Percentiles rank a stretch among this genome's conserved stretches.
phyloP scores from a whole-genome alignment of 1,284 basidiomycete genomes.

The Papiliotrema fonsecae region DNA sequence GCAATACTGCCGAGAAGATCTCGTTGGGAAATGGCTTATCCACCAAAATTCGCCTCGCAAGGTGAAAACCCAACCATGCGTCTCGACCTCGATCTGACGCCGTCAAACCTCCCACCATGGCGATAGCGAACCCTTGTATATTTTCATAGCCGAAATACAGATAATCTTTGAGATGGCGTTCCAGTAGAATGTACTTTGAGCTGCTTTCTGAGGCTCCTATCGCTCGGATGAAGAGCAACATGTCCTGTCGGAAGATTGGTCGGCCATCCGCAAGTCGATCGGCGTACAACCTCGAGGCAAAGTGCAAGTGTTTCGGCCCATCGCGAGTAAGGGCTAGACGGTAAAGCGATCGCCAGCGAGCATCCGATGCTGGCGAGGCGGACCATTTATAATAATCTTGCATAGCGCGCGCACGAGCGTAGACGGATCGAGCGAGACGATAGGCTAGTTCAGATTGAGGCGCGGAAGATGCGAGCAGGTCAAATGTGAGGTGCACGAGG shows the following conservation, averaged over 20 bases:
- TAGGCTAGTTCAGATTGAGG: background rate
- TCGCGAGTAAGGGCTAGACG: slow-evolving; percentile 5
- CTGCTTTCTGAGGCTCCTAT: slow-evolving; percentile 14
- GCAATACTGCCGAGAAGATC: too few species aligned
- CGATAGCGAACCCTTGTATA: slow-evolving; percentile 14
- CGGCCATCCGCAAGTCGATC: slow-evolving; percentile 33
- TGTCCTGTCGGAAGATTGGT: slow-evolving; percentile 10
- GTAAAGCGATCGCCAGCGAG: slow-evolving; percentile 24
- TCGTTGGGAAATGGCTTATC: slow-evolving; percentile 3
- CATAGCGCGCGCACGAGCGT: background rate
- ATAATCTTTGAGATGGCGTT: slow-evolving; percentile 39
- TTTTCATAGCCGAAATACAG: slow-evolving; percentile 16
- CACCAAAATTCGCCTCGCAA: slow-evolving; percentile 18
- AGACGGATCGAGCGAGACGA: background rate
- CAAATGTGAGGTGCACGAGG: slow-evolving; percentile 3
- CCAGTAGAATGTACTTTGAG: slow-evolving; percentile 31
- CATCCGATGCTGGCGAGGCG: too few species aligned
- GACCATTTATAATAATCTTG: background rate
- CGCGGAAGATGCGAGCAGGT: background rate
- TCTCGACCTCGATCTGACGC: slow-evolving; percentile 13
- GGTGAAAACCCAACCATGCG: slow-evolving; percentile 23
- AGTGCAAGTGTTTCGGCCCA: slow-evolving; percentile 18
- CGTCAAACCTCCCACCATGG: slow-evolving; percentile 25
- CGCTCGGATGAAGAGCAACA: slow-evolving; percentile 24
- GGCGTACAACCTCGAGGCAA: slow-evolving; percentile 38